Evolutionary conservation across 106 monocot species (phyloP).

Genomic region (Phalaenopsis equestris): DNA sequence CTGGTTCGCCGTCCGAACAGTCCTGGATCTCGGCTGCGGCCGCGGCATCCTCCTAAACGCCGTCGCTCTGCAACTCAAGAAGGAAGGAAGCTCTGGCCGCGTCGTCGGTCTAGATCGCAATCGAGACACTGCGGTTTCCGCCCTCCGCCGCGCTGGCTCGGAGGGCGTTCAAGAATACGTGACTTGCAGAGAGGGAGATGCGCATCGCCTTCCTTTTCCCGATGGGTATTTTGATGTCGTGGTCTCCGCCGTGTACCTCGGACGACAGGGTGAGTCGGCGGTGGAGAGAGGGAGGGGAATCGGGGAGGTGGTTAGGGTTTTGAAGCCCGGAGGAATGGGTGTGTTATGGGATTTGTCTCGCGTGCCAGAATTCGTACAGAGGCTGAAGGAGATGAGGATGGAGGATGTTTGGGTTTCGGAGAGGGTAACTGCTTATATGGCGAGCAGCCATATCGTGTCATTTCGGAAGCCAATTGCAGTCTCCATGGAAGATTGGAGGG

Average conservation of each 20-base stretch:
- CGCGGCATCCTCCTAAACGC: slow-evolving; percentile 62
- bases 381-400: slow-evolving; percentile 53
- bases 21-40: slow-evolving; percentile 65
- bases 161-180: slow-evolving; percentile 74
- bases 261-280: slow-evolving; percentile 6
- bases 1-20: slow-evolving; percentile 65
- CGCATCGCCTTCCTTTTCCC: slow-evolving; percentile 37
- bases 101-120: slow-evolving; percentile 48
- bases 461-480: slow-evolving; percentile 37
- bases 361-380: slow-evolving; percentile 29
- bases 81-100: slow-evolving; percentile 33
- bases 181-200: slow-evolving; percentile 65
- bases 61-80: slow-evolving; percentile 51
- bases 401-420: slow-evolving; percentile 54
- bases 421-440: slow-evolving; percentile 42
- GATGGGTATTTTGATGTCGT: slow-evolving; percentile 56
- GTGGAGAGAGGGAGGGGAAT: slow-evolving; percentile 43
- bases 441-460: slow-evolving; percentile 47
- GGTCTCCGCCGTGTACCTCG: slow-evolving; percentile 42
- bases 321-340: slow-evolving; percentile 47
- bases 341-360: slow-evolving; percentile 53
- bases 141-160: slow-evolving; percentile 35
- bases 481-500: slow-evolving; percentile 20
- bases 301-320: slow-evolving; percentile 49
- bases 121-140: slow-evolving; percentile 37